Percentiles rank a stretch among this genome's conserved stretches.
Evolutionary conservation across 805 yeast species (phyloP).

Genomic region (Candida succiphila): DNA sequence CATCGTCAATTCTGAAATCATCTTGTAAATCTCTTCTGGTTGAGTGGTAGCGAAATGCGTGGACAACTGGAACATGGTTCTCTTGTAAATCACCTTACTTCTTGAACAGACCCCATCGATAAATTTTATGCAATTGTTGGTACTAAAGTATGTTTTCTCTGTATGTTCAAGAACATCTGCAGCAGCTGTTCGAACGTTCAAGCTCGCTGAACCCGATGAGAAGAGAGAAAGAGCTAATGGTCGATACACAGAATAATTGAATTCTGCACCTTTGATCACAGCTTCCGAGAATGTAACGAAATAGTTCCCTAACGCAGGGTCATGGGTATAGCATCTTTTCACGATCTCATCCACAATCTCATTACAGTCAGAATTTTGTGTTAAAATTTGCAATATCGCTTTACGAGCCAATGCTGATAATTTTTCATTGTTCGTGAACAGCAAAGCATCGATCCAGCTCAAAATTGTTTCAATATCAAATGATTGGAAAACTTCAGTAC

Average conservation of each 20-base stretch:
- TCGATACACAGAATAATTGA: slow-evolving; percentile 50
- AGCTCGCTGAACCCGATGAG: slow-evolving; percentile 67
- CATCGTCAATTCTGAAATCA: slow-evolving; percentile 67
- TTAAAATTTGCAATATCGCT: slow-evolving; percentile 63
- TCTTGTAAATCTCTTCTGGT: slow-evolving; percentile 47
- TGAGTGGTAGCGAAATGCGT: slow-evolving; percentile 54
- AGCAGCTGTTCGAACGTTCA: slow-evolving; percentile 62
- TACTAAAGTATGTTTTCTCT: slow-evolving; percentile 49
- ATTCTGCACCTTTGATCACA: slow-evolving; percentile 36
- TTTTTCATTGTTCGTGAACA: slow-evolving; percentile 46
- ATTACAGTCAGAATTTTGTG: slow-evolving; percentile 43
- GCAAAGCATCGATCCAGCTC: slow-evolving; percentile 72
- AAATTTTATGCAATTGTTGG: slow-evolving; percentile 45
- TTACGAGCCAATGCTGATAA: slow-evolving; percentile 53
- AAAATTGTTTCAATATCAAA: slow-evolving; percentile 63
- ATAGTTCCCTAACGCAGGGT: slow-evolving; percentile 53
- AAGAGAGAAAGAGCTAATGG: slow-evolving; percentile 67
- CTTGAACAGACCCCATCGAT: slow-evolving; percentile 64
- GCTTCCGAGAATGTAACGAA: slow-evolving; percentile 65
- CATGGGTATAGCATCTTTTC: slow-evolving; percentile 57
- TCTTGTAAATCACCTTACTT: slow-evolving; percentile 77
- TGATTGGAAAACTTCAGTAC: slow-evolving; percentile 23
- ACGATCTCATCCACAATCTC: slow-evolving; percentile 51
- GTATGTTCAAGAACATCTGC: slow-evolving; percentile 57
- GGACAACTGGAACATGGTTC: slow-evolving; percentile 75